Evolutionary conservation across 441 rosid species (phyloP).

Genomic region (Corymbia citriodora): DNA sequence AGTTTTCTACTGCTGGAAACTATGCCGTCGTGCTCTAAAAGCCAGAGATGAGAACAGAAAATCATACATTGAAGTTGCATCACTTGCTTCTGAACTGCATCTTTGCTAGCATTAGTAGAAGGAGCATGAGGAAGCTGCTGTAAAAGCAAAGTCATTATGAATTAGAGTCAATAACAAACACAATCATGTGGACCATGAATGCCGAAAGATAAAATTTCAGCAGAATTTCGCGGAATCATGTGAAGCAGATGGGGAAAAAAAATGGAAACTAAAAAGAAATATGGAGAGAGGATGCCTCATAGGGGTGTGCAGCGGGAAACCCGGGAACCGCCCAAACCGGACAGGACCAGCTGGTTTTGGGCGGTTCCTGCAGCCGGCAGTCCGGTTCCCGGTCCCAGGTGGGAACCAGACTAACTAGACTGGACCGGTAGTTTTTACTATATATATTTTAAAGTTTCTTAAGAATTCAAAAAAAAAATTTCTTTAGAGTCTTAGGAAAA

Average conservation of each 20-base stretch:
- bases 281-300: background rate
- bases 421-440: too few species aligned
- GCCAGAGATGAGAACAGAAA: background rate
- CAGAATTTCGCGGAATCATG: background rate
- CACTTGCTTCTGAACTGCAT: constrained; percentile 29
- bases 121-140: constrained; percentile 34
- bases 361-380: too few species aligned
- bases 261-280: background rate
- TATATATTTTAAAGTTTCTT: too few species aligned
- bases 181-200: background rate
- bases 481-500: too few species aligned
- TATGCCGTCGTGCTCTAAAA: background rate
- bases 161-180: background rate
- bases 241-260: background rate
- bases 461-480: too few species aligned
- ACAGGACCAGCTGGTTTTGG: too few species aligned
- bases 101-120: constrained; percentile 44
- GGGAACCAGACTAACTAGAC: too few species aligned
- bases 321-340: too few species aligned
- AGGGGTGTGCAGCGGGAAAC: too few species aligned
- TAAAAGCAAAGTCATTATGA: constrained; percentile 22
- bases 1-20: background rate
- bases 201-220: background rate
- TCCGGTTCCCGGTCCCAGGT: too few species aligned
- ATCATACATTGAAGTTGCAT: constrained; percentile 38